Evolutionary conservation across 2,329 filamentous ascomycete species (phyloP), one percentile per base, ranked within the genome.

Genomic region (Celoporthe dispersa): DNA sequence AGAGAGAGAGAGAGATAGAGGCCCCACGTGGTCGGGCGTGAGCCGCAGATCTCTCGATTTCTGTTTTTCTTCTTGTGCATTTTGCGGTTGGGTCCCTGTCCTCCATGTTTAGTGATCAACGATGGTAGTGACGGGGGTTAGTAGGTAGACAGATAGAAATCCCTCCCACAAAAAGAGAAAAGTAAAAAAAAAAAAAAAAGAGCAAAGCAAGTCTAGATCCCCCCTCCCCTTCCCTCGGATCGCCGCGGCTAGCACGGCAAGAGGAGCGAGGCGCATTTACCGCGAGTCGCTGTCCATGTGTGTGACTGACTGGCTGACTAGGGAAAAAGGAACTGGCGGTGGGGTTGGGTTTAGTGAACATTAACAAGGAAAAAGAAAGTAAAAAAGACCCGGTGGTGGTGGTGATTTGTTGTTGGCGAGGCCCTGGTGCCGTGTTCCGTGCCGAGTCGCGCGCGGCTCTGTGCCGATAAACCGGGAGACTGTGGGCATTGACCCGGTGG

Each of bases 341-440:
- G 53, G 44, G 19, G 0, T 48, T n/a, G 22, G 9, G 41, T 22
- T 48, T 48, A 48, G 19, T 48, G 19, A 48, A 22, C 12, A 41
- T 41, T 14, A 41, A 41, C 12, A 48, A 3, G 3, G 4, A 44
- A 7, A 44, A 44, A 44, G 14, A 44, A 44, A 19, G 1, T 3
- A 44, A 44, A 44, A 16, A 44, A 44, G 2, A 48, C 19, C 41
- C 41, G 39, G 3, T 16, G 39, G 39, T 48, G 16, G 16, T 8
- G 41, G 41, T 44, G 41, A 48, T 22, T 48, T 48, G 41, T 8
- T 48, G 12, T 55, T 35, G 57, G 1, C 19, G 31, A 37, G 31
- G 31, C 59, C 9, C 1, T 33, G 33, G 59, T 61, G 59, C 59
- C 59, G 59, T 61, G 35, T 61, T 61, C 59, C 59, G 59, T 61